These are phyloP conservation scores for Avena sativa DNA, from an alignment of 176 grass and related monocot species.

Conservation along the genomic window DNA sequence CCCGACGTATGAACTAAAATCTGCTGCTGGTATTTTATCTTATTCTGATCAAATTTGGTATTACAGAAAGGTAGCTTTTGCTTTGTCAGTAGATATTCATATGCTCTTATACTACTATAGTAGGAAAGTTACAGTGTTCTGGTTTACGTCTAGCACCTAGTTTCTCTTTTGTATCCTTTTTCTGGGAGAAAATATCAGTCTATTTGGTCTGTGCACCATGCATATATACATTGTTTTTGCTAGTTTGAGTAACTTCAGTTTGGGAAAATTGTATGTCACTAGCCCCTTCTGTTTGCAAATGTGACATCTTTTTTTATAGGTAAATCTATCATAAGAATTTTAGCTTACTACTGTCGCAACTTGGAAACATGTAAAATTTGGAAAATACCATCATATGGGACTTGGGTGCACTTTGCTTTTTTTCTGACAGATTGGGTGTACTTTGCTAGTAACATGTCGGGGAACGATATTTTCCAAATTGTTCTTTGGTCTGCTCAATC, in stretches of 20 bases:
- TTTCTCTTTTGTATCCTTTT: conserved; percentile 10
- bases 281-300: background rate
- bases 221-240: background rate
- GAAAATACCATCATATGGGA: conserved; percentile 1
- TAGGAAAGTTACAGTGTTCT: background rate
- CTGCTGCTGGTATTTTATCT: conserved; percentile 97
- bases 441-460: background rate
- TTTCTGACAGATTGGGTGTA: background rate
- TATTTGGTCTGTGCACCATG: background rate
- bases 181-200: conserved; percentile 6
- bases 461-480: background rate
- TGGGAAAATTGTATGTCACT: background rate
- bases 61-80: conserved; percentile 51
- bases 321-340: conserved; percentile 23
- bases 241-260: conserved; percentile 12
- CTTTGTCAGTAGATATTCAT: conserved; percentile 37
- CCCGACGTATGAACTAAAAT: conserved; percentile 98
- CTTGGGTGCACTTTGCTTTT: background rate
- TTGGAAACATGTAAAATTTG: background rate
- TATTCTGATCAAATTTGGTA: conserved; percentile 69
- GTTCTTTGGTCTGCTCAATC: background rate
- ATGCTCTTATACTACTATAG: background rate
- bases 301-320: background rate
- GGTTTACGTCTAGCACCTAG: background rate
- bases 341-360: background rate